phyloP scores from a whole-genome alignment of 2,329 filamentous ascomycete genomes.

The Microcera coccophila region DNA sequence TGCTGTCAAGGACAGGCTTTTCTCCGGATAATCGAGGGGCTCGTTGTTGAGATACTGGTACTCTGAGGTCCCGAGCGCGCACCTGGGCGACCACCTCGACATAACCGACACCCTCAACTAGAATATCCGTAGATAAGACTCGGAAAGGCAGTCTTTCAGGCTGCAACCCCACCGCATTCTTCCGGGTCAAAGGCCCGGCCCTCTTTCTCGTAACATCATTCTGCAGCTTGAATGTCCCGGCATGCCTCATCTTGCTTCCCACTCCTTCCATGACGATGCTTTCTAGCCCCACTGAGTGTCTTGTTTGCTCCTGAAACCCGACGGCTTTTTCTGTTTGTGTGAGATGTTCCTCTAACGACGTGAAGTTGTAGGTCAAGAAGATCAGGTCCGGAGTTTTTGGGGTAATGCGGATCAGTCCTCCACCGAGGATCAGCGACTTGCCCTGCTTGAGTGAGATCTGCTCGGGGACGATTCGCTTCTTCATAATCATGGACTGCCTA shows the following conservation, averaged over 20 bases:
- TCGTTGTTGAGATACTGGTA: slow-evolving; percentile 5
- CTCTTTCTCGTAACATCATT: slow-evolving; percentile 81
- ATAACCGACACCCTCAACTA: slow-evolving; percentile 93
- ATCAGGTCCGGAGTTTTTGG: slow-evolving; percentile 58
- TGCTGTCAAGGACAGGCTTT: slow-evolving; percentile 2
- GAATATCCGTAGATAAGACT: slow-evolving; percentile 74
- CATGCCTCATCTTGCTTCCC: slow-evolving; percentile 58
- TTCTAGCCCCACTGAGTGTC: slow-evolving; percentile 53
- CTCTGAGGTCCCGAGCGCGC: slow-evolving; percentile 49
- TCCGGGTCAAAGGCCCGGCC: slow-evolving; percentile 67
- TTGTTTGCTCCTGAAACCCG: slow-evolving; percentile 63
- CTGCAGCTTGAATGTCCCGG: slow-evolving; percentile 69
- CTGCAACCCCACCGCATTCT: slow-evolving; percentile 58
- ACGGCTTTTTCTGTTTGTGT: slow-evolving; percentile 78
- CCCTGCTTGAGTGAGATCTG: slow-evolving; percentile 69
- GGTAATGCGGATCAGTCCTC: slow-evolving; percentile 80
- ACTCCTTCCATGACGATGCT: slow-evolving; percentile 60
- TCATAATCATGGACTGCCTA: slow-evolving; percentile 72
- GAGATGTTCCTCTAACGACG: slow-evolving; percentile 70
- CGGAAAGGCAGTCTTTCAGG: slow-evolving; percentile 72
- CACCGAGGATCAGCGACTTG: slow-evolving; percentile 75
- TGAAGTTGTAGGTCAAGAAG: slow-evolving; percentile 82
- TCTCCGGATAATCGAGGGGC: not conserved
- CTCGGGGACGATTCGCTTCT: slow-evolving; percentile 65
- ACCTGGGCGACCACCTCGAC: slow-evolving; percentile 83